Evolutionary conservation across 1,284 basidiomycete species (phyloP), one percentile per base, ranked within the genome.

Genomic region (Leccinum insolens): DNA sequence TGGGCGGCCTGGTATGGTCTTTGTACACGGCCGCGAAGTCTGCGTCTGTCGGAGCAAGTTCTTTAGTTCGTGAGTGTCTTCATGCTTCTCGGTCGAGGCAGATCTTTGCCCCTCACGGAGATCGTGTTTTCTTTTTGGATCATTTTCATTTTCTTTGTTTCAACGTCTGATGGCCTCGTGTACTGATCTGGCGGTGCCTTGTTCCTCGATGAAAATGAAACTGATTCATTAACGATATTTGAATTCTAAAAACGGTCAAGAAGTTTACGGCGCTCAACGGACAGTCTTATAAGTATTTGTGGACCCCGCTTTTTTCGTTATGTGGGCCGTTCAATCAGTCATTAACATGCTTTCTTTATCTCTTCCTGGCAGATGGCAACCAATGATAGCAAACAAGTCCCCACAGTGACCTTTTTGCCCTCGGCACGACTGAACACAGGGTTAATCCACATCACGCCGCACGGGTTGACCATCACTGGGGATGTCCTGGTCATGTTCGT

Each of bases 371-470:
- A 77, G 76, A 76, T 77, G 70, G 71, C 71, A 1, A 75, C 73
- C 68, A 78, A 80, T 65, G 76, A 77, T 34, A 79, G 76, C 66
- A 77, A 46, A 67, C 78, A 80, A 44, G 78, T 74, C 3, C 77
- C 78, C 7, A 71, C 74, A 1, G 76, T 76, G n/a, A 80, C 76
- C 4, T 77, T 75, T 49, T 60, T 70, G 14, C 76, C 76, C 25
- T 71, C 71, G 3, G 46, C 69, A 17, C 62, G 75, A 52, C 55
- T 65, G 12, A 77, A 77, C 69, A 75, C 78, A 0, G 78, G 73
- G 0, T 62, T 79, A 62, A 75, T 77, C 63, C 76, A 79, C 69
- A 69, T 77, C 65, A 80, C 77, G 12, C 76, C 76, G n/a, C 76
- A 80, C 41, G 76, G 76, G 1, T 37, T 80, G 12, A 80, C 76